Evolutionary conservation across 495 filamentous ascomycete species (phyloP), one percentile per base, ranked within the genome.

Genomic region (Xylona heveae): DNA sequence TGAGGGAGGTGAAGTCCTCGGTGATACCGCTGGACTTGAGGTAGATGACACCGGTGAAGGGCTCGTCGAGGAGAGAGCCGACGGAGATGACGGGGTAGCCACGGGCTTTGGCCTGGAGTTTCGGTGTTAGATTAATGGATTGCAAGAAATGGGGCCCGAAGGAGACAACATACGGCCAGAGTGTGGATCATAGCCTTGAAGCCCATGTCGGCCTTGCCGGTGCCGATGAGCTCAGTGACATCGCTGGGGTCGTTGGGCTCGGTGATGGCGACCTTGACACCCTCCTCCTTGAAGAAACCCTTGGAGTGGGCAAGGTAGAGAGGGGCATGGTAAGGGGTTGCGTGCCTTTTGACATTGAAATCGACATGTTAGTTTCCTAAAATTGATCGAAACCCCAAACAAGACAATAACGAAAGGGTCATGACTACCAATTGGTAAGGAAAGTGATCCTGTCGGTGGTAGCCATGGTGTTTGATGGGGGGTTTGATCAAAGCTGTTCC

Each of bases 161-260:
- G n/a, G 22, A 18, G 23, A 17, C 6, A 10, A 46, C 58, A 35
- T 53, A 68, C 68, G 27, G 69, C 69, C 35, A 76, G 58, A 17
- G 71, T 75, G 44, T 77, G 71, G 42, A 76, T 77, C 72, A 77
- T 76, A 36, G 72, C 71, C 48, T 77, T 77, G 60, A 76, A 75
- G 22, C 69, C 72, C 52, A 76, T 66, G 48, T 76, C 71, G 27
- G 74, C 63, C 45, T 74, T 75, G 37, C 65, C 66, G 40, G 63
- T 70, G 24, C 72, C 71, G 44, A 77, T 70, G 49, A 76, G 74
- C 49, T 76, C 71, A 43, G 71, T 77, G 38, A 76, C 71, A 61
- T 77, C 65, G 49, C 52, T 58, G 1, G 71, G 71, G 51, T 77
- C 71, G 42, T 75, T 77, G 40, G 71, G 71, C 50, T 77, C 71